Base-by-base conservation (phyloP, 768 basidiomycete species). In the Suillus ampliporus region DNA sequence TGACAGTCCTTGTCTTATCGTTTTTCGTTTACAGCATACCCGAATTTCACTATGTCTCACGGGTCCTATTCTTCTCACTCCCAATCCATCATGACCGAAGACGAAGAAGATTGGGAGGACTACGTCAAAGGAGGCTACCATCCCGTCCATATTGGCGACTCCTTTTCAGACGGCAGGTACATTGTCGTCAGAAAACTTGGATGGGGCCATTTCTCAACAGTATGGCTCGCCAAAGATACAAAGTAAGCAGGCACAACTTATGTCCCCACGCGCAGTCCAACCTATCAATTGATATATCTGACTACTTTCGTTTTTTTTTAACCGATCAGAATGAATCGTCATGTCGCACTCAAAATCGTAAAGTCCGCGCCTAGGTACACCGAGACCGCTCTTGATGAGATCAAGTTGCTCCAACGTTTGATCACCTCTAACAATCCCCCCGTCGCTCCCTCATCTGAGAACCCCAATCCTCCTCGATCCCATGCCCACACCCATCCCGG, bases 311-410 rank as follows among this genome's bases (percentile, higher is more conserved):
- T 65, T 63, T 57, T 47, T 19, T 61, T 44, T 28, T 11, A 50
- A 9, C 23, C 28, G 67, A 61, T 63, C 78, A 99, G 97, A 73
- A 83, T 95, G 79, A 89, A 92, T 69, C 92, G 95, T 54, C 97
- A 99, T 78, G 97, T 99, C 70, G 97, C 97, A 15, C 89, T 99
- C 75, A 99, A 99, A 78, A 94, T 99, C 72, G 97, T 99, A 76
- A 99, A 99, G 78, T 97, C 96, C 17, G 97, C 97, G 0, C 88
- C 90, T 0, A 84, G 97, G 54, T 99, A 99, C 77, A 99, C 97
- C 1, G 97, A 99, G 74, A 99, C 97, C 0, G 97, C 97, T 0
- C 82, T 99, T 38, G 97, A 99, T 80, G 97, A 99, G 80, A 99
- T 99, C 79, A 98, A 98, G 74, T 90, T 99, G 3, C 86, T 98